These are phyloP conservation scores for Paecilomyces formosus DNA, from an alignment of 2,329 filamentous ascomycete species.

Conservation along the genomic window DNA sequence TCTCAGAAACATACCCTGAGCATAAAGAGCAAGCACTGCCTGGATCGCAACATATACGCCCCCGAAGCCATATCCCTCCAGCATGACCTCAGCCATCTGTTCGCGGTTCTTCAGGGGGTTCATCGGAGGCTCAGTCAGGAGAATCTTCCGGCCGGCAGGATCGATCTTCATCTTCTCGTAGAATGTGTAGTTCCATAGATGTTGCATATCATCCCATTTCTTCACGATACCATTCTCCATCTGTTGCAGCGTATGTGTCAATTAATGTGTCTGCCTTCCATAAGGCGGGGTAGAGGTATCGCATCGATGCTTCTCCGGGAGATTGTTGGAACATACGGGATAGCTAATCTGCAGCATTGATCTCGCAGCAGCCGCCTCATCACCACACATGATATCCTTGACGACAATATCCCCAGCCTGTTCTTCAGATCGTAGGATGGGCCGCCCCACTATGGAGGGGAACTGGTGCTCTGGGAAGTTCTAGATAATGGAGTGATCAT, in stretches of 20 bases:
- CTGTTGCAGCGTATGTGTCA: conserved; percentile 29
- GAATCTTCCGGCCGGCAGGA: conserved; percentile 86
- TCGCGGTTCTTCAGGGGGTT: conserved; percentile 95
- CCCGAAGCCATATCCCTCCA: conserved; percentile 91
- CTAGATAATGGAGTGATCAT: conserved; percentile 18
- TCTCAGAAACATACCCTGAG: conserved; percentile 60
- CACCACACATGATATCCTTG: conserved; percentile 99
- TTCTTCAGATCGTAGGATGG: conserved; percentile 95
- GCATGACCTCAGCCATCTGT: conserved; percentile 99
- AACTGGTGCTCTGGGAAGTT: conserved; percentile 99
- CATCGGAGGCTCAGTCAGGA: conserved; percentile 95
- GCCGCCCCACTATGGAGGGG: conserved; percentile 94
- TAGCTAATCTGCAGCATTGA: conserved; percentile 99
- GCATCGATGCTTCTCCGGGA: background rate
- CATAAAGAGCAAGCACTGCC: conserved; percentile 90
- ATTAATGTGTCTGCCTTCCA: conserved; percentile 13
- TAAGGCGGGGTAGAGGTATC: conserved; percentile 9
- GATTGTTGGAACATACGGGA: conserved; percentile 51
- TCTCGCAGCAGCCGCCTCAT: conserved; percentile 90
- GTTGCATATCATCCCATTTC: conserved; percentile 99
- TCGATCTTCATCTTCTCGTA: conserved; percentile 94
- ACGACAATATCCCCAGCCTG: conserved; percentile 64
- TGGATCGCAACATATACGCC: conserved; percentile 98
- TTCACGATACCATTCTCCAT: conserved; percentile 99
- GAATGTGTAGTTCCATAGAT: conserved; percentile 99